Evolutionary conservation across 352 stramenopile genomes (phyloP).

Genomic region (Blastocystis sp.): DNA sequence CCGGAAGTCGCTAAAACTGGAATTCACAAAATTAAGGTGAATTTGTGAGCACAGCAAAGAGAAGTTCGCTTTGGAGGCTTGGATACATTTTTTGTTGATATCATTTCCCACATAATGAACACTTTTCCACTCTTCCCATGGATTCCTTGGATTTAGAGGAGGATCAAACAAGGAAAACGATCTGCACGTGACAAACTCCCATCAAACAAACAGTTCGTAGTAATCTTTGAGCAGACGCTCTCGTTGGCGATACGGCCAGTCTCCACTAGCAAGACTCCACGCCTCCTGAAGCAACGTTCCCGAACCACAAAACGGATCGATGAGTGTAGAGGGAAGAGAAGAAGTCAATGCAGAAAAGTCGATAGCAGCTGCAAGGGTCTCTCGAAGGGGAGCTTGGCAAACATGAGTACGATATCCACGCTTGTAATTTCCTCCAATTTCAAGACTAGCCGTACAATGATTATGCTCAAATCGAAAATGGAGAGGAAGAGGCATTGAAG

Average conservation of each 20-base stretch:
- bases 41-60: neutral
- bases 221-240: neutral
- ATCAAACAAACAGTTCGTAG: neutral
- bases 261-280: neutral
- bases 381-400: neutral
- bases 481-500: neutral
- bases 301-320: constrained; percentile 19
- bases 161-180: neutral
- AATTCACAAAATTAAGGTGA: neutral
- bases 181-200: neutral
- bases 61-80: neutral
- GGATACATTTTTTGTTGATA: neutral
- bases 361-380: constrained; percentile 2
- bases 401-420: neutral
- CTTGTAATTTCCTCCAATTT: constrained; percentile 8
- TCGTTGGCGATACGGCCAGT: neutral
- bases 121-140: neutral
- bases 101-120: neutral
- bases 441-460: neutral
- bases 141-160: neutral
- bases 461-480: constrained; percentile 1
- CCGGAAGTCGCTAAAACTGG: neutral
- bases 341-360: neutral
- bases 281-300: constrained; percentile 19
- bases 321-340: neutral